Percentiles rank a stretch among this genome's conserved stretches.
Evolutionary conservation across 306 rosid genomes (phyloP).

Genomic region (Trichosanthes cucumerina): DNA sequence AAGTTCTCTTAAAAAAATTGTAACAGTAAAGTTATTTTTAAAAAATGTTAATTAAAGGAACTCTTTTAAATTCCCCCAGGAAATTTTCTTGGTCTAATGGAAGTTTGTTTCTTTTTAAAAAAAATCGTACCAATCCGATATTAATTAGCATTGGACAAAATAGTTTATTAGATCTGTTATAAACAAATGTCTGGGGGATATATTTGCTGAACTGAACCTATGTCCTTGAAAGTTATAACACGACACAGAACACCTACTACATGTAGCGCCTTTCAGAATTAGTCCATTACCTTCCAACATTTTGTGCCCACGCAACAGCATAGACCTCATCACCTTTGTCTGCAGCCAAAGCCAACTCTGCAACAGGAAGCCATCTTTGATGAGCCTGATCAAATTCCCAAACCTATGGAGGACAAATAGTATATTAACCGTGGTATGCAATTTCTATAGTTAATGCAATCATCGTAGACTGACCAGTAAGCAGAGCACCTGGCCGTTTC

Average conservation of each 20-base stretch:
- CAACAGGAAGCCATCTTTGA: slow-evolving; percentile 97
- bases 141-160: neutral
- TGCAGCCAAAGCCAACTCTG: slow-evolving; percentile 61
- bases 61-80: neutral
- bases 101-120: neutral
- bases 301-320: slow-evolving; percentile 88
- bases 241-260: neutral
- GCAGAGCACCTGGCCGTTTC: neutral
- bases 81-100: neutral
- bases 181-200: neutral
- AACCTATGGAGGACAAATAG: slow-evolving; percentile 29
- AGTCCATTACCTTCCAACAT: slow-evolving; percentile 66
- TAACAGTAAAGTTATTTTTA: neutral
- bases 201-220: neutral
- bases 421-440: neutral
- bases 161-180: neutral
- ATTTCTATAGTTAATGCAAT: neutral
- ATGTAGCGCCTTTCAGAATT: neutral
- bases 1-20: neutral
- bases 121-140: neutral
- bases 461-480: neutral
- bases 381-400: slow-evolving; percentile 97
- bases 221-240: neutral
- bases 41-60: neutral
- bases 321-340: slow-evolving; percentile 61